Evolutionary conservation across 768 basidiomycete genomes (phyloP).

Genomic region (Hericium rajendrae): DNA sequence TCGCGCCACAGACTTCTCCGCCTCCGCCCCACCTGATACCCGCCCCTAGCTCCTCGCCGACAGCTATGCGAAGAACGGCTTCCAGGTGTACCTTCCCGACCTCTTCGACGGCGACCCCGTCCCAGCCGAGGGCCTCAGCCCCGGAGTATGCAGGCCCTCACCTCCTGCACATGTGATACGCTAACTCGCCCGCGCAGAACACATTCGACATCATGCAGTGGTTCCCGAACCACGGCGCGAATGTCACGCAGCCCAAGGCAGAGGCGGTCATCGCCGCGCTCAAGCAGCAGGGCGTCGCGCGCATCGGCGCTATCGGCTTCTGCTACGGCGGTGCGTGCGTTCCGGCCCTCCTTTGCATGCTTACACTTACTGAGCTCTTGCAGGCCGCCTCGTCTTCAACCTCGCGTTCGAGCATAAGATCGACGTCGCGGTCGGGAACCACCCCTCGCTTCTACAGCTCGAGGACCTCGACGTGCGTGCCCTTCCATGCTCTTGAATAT

Average conservation of each 20-base stretch:
- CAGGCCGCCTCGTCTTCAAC: conserved; percentile 16
- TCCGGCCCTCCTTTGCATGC: neutral
- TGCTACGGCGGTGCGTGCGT: conserved; percentile 16
- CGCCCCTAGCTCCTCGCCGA: conserved; percentile 31
- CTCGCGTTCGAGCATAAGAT: conserved; percentile 33
- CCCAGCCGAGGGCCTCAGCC: conserved; percentile 10
- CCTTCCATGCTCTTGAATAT: neutral
- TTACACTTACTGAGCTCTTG: neutral
- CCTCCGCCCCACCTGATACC: neutral
- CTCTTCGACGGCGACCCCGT: conserved; percentile 19
- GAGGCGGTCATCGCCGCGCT: conserved; percentile 20
- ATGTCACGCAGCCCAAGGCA: conserved; percentile 8
- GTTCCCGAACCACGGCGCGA: conserved; percentile 12
- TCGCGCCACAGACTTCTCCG: neutral
- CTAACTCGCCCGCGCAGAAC: neutral
- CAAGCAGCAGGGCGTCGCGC: conserved; percentile 21
- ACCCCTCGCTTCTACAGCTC: conserved; percentile 36
- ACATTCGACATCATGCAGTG: conserved; percentile 1
- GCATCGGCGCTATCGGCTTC: conserved; percentile 21
- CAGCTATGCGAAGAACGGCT: conserved; percentile 32
- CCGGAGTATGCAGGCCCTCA: conserved; percentile 7
- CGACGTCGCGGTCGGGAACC: conserved; percentile 31
- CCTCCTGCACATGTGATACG: neutral
- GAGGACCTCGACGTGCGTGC: conserved; percentile 27
- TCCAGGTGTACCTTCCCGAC: conserved; percentile 14